Conservation (phyloP, 1,284 basidiomycete species). For the Puccinia hordei region DNA sequence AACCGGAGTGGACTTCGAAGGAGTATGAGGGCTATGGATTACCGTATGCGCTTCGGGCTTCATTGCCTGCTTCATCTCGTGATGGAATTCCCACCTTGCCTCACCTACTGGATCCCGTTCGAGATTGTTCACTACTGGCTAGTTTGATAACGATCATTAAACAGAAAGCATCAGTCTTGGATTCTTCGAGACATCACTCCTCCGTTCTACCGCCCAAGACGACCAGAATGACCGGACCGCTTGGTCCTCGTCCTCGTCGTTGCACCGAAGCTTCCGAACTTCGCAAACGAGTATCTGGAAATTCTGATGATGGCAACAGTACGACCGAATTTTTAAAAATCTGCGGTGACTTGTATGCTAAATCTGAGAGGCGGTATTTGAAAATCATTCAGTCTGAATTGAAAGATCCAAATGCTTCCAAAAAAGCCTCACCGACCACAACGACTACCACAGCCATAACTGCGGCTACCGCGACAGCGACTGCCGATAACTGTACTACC, state of each 20-base stretch:
- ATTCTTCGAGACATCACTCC: not conserved
- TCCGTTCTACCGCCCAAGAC: slow-evolving; percentile 5
- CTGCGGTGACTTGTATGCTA: slow-evolving; percentile 64
- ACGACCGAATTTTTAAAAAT: slow-evolving; percentile 43
- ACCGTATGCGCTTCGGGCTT: slow-evolving; percentile 53
- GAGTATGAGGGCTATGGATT: slow-evolving; percentile 54
- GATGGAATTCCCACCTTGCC: slow-evolving; percentile 57
- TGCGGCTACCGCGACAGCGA: not conserved
- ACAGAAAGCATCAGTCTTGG: not conserved
- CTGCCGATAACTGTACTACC: not conserved
- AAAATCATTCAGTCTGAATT: slow-evolving; percentile 75
- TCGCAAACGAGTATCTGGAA: no score
- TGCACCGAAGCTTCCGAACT: not conserved
- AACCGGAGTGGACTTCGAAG: slow-evolving; percentile 56
- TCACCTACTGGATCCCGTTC: slow-evolving; percentile 56
- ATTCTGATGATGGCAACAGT: not conserved
- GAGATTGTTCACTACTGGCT: slow-evolving; percentile 54
- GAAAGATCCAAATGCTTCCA: slow-evolving; percentile 69
- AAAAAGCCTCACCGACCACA: no score
- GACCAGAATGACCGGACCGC: not conserved
- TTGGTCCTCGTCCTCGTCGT: not conserved
- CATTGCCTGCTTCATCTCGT: slow-evolving; percentile 53
- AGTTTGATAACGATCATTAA: not conserved
- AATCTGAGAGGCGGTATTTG: slow-evolving; percentile 77
- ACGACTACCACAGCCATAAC: slow-evolving; percentile 61